Evolutionary conservation across 2,329 filamentous ascomycete genomes (phyloP).

Genomic region (Alternaria rosae): DNA sequence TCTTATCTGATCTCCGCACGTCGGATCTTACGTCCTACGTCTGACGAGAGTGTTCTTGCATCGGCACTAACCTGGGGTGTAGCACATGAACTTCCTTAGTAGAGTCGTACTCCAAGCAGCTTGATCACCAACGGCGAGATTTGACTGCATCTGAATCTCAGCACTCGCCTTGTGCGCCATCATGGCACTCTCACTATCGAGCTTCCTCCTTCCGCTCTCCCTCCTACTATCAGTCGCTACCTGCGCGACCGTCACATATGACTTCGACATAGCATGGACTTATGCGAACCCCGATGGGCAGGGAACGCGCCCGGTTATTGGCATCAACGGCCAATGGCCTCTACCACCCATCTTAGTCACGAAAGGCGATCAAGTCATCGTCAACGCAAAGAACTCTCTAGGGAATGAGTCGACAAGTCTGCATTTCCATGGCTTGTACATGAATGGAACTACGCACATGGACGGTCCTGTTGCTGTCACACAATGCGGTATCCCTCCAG

Average conservation of each 20-base stretch:
- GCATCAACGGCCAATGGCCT: slow-evolving; percentile 78
- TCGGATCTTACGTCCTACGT: slow-evolving; percentile 1
- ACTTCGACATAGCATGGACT: slow-evolving; percentile 64
- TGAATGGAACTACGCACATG: slow-evolving; percentile 77
- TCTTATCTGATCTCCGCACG: slow-evolving; percentile 32
- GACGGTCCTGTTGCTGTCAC: slow-evolving; percentile 74
- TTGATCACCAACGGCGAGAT: slow-evolving; percentile 3
- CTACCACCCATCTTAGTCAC: slow-evolving; percentile 76
- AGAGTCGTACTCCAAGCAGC: not conserved
- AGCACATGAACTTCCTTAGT: not conserved
- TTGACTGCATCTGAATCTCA: slow-evolving; percentile 14
- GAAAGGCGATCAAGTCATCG: slow-evolving; percentile 74
- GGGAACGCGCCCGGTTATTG: slow-evolving; percentile 61
- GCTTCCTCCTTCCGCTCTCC: slow-evolving; percentile 50
- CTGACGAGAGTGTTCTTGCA: slow-evolving; percentile 9
- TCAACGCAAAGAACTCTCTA: slow-evolving; percentile 73
- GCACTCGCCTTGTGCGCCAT: slow-evolving; percentile 2
- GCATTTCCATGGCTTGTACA: slow-evolving; percentile 81
- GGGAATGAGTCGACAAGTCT: slow-evolving; percentile 70
- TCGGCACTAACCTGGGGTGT: slow-evolving; percentile 1
- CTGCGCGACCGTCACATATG: slow-evolving; percentile 53
- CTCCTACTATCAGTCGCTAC: slow-evolving; percentile 32
- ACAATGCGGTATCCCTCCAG: slow-evolving; percentile 65
- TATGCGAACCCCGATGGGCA: slow-evolving; percentile 64
- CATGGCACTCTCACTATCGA: slow-evolving; percentile 57